These are phyloP conservation scores for Ganoderma boninense DNA, from an alignment of 1,284 basidiomycete species.

Conservation along the genomic window DNA sequence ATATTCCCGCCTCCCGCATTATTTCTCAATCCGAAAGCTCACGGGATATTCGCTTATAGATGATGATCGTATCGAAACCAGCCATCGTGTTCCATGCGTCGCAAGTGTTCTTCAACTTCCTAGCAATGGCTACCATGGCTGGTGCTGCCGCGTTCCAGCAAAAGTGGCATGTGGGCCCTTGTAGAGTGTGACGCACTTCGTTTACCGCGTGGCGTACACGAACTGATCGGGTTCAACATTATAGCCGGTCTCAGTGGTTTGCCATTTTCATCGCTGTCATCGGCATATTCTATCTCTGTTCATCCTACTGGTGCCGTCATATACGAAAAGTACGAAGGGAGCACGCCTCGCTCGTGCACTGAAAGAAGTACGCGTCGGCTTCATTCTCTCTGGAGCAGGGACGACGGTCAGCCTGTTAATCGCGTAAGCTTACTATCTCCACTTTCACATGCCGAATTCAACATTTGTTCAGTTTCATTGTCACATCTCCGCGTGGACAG, in stretches of 20 bases:
- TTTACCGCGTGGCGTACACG: neutral
- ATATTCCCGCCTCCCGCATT: slow-evolving; percentile 29
- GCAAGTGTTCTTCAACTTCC: slow-evolving; percentile 89
- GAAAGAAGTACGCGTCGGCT: slow-evolving; percentile 80
- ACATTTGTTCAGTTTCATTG: slow-evolving; percentile 62
- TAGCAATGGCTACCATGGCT: slow-evolving; percentile 88
- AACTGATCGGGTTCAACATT: slow-evolving; percentile 19
- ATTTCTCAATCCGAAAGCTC: slow-evolving; percentile 24
- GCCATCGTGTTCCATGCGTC: slow-evolving; percentile 75
- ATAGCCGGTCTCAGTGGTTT: slow-evolving; percentile 85
- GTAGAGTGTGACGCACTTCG: slow-evolving; percentile 57
- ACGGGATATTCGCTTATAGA: slow-evolving; percentile 58
- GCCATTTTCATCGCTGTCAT: slow-evolving; percentile 81
- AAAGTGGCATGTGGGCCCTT: slow-evolving; percentile 82
- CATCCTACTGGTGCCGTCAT: slow-evolving; percentile 78
- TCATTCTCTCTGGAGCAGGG: slow-evolving; percentile 81
- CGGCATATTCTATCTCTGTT: slow-evolving; percentile 77
- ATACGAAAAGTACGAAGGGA: slow-evolving; percentile 86
- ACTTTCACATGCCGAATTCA: neutral
- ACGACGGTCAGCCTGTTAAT: slow-evolving; percentile 73
- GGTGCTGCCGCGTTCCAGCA: slow-evolving; percentile 88
- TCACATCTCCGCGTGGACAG: slow-evolving; percentile 82
- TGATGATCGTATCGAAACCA: slow-evolving; percentile 87
- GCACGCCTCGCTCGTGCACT: slow-evolving; percentile 80
- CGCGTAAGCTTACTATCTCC: slow-evolving; percentile 58